Percentiles rank a stretch among this genome's conserved stretches.
These are phyloP conservation scores for Ambrosiella cleistominuta DNA, from an alignment of 2,329 filamentous ascomycete genomes.

Conservation along the genomic window DNA sequence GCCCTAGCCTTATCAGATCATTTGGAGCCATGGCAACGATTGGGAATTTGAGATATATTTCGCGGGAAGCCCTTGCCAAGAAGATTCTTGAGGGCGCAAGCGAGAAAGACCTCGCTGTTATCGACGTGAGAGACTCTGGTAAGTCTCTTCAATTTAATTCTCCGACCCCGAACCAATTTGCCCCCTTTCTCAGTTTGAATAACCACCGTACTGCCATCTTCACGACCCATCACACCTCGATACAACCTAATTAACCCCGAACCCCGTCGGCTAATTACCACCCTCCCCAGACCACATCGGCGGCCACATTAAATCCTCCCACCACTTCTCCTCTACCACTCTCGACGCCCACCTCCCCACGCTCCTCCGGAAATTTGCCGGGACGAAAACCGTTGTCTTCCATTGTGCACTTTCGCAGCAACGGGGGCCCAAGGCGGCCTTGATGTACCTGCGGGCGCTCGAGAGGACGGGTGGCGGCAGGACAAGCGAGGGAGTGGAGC, in stretches of 20 bases:
- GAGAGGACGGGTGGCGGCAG: neutral
- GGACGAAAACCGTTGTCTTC: conserved; percentile 75
- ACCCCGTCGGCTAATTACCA: too few species aligned
- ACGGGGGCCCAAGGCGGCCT: conserved; percentile 67
- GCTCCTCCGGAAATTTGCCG: conserved; percentile 58
- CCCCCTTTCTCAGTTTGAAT: too few species aligned
- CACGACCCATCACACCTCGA: too few species aligned
- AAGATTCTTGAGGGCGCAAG: conserved; percentile 36
- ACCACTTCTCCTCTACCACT: conserved; percentile 54
- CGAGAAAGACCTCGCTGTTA: conserved; percentile 42
- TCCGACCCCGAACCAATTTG: too few species aligned
- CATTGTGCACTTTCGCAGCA: conserved; percentile 89
- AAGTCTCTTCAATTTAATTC: conserved; percentile 15
- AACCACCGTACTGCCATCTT: too few species aligned
- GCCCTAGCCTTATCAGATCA: neutral
- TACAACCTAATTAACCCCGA: too few species aligned
- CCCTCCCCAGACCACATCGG: conserved; percentile 57
- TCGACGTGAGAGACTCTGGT: conserved; percentile 83
- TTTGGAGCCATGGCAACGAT: conserved; percentile 31
- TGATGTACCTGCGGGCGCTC: conserved; percentile 47
- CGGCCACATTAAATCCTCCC: conserved; percentile 66
- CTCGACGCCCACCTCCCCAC: conserved; percentile 66
- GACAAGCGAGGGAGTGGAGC: conserved; percentile 21
- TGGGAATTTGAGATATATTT: conserved; percentile 47
- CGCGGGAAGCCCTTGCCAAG: conserved; percentile 48